phyloP scores from a whole-genome alignment of 768 basidiomycete species.

The Amanita subjunquillea region DNA sequence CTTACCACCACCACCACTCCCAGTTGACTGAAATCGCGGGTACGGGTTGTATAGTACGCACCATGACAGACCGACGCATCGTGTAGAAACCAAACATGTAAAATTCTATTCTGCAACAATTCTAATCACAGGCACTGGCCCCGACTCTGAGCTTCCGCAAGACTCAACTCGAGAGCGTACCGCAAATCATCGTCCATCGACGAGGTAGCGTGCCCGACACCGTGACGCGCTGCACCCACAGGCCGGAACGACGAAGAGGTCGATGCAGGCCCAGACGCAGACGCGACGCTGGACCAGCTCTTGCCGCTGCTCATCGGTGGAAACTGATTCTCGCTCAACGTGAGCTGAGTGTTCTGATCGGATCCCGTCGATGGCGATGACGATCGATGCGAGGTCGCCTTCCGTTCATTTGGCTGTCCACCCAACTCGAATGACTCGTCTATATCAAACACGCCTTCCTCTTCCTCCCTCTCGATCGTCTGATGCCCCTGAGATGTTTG shows the following conservation, averaged over 20 bases:
- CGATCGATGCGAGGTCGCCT: conserved; percentile 12
- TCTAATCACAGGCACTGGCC: conserved; percentile 5
- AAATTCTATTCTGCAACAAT: not conserved
- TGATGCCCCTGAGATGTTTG: not conserved
- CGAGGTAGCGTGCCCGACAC: not conserved
- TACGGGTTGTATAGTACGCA: conserved; percentile 88
- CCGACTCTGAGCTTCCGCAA: conserved; percentile 49
- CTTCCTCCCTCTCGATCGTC: not conserved
- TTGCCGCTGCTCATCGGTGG: not conserved
- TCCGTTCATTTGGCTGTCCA: not conserved
- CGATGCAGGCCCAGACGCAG: not conserved
- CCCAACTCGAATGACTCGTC: conserved; percentile 22
- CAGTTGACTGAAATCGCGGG: conserved; percentile 92
- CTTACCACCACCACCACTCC: not conserved
- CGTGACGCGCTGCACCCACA: not conserved
- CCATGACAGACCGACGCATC: conserved; percentile 50
- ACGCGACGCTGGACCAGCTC: conserved; percentile 9
- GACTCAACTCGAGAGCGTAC: conserved; percentile 59
- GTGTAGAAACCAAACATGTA: conserved; percentile 19
- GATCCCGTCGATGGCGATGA: conserved; percentile 12
- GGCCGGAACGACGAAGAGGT: not conserved
- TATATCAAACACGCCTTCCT: conserved; percentile 48
- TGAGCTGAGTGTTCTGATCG: conserved; percentile 6
- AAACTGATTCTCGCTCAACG: not conserved
- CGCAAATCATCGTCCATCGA: conserved; percentile 50